These are phyloP conservation scores for Polymyxa betae DNA, from an alignment of 208 protist genomes.

Conservation along the genomic window DNA sequence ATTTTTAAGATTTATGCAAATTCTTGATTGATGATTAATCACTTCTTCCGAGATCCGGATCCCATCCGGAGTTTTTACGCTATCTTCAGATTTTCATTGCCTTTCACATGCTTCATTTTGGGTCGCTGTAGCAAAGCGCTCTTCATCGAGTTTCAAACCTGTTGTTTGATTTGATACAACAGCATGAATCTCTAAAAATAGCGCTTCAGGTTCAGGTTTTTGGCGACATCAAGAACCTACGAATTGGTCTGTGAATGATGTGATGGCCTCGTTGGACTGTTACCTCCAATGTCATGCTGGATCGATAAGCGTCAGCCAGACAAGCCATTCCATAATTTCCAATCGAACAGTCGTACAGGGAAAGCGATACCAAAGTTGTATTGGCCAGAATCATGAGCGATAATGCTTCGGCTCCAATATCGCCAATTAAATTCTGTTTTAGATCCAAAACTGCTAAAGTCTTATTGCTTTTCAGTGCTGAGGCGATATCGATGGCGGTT, in stretches of 20 bases:
- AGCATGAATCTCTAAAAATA: background rate
- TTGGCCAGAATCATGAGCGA: background rate
- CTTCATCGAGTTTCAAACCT: too few relatives aligned
- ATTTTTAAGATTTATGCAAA: too few relatives aligned
- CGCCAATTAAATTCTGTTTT: constrained; percentile 13
- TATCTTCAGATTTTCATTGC: too few relatives aligned
- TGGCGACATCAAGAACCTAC: background rate
- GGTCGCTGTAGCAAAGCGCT: too few relatives aligned
- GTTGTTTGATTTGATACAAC: background rate
- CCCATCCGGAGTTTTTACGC: too few relatives aligned
- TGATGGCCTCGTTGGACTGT: background rate
- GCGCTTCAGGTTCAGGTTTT: constrained; percentile 4
- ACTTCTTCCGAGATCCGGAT: too few relatives aligned
- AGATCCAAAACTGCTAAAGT: background rate
- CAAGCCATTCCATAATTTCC: background rate
- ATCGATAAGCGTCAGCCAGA: constrained; percentile 40
- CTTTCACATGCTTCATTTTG: too few relatives aligned
- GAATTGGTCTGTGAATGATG: background rate
- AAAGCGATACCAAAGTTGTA: background rate
- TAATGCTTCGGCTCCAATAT: constrained; percentile 33
- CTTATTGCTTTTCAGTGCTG: background rate
- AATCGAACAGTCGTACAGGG: constrained; percentile 44
- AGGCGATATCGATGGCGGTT: background rate
- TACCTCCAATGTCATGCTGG: constrained; percentile 12
- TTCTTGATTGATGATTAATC: too few relatives aligned